These are phyloP conservation scores for Colletotrichum agaves DNA, from an alignment of 2,329 filamentous ascomycete genomes.

Conservation along the genomic window DNA sequence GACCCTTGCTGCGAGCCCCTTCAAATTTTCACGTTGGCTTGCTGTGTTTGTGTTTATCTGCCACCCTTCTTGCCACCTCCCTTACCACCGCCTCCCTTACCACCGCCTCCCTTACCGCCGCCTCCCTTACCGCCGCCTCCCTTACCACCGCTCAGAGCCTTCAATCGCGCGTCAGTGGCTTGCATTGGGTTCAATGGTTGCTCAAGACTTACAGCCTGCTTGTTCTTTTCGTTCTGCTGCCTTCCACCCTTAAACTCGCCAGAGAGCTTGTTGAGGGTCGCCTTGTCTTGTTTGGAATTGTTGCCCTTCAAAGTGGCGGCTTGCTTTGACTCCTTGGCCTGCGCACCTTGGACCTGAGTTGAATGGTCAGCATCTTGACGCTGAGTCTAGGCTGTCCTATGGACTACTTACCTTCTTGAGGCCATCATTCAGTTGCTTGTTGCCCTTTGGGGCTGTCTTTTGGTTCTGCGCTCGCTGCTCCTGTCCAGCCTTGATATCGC, in stretches of 20 bases:
- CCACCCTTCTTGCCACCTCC: too few relatives aligned
- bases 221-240: slow-evolving; percentile 18
- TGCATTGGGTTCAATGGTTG: too few relatives aligned
- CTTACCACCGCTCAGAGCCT: too few relatives aligned
- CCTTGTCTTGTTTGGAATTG: background rate
- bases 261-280: background rate
- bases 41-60: too few relatives aligned
- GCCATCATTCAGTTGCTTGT: slow-evolving; percentile 1
- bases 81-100: too few relatives aligned
- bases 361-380: too few relatives aligned
- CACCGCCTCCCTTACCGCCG: too few relatives aligned
- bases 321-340: slow-evolving; percentile 12
- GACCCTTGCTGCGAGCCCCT: too few relatives aligned
- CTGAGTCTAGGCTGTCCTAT: too few relatives aligned
- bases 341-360: slow-evolving; percentile 29
- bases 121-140: too few relatives aligned
- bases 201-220: slow-evolving; percentile 11
- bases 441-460: background rate
- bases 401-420: slow-evolving; percentile 10
- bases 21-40: too few relatives aligned
- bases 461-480: slow-evolving; percentile 4
- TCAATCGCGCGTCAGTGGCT: too few relatives aligned
- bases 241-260: background rate
- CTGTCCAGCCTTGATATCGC: background rate
- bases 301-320: slow-evolving; percentile 12